These are phyloP conservation scores for Basidioascus undulatus DNA, from an alignment of 768 basidiomycete genomes.

Conservation along the genomic window DNA sequence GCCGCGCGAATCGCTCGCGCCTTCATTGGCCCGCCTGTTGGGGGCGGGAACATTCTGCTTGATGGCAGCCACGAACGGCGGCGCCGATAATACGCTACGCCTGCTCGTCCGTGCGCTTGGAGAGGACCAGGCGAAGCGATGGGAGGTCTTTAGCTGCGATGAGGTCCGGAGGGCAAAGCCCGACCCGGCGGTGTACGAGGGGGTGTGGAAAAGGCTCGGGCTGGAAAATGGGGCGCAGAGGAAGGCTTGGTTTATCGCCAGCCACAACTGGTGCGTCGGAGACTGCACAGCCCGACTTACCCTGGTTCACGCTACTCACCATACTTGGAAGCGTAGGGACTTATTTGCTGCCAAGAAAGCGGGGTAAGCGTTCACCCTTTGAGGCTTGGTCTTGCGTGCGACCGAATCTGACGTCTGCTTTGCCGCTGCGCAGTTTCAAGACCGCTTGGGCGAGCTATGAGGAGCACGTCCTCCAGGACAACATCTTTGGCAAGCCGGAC, in stretches of 20 bases:
- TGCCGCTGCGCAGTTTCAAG: conserved; percentile 2
- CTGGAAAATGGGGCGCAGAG: not conserved
- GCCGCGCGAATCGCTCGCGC: not conserved
- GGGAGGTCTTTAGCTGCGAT: conserved; percentile 6
- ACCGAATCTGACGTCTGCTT: not conserved
- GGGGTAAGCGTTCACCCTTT: conserved; percentile 2
- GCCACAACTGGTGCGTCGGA: conserved; percentile 5
- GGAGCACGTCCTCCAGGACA: not conserved
- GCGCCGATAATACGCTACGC: not conserved
- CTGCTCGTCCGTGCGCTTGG: conserved; percentile 1
- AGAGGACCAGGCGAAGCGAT: not conserved
- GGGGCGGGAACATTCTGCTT: not conserved
- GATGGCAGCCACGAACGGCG: conserved; percentile 6
- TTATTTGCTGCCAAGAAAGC: conserved; percentile 5
- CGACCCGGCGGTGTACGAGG: conserved; percentile 3
- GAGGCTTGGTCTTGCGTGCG: not conserved
- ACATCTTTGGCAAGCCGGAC: conserved; percentile 4
- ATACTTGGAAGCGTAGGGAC: not conserved
- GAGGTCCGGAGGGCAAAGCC: conserved; percentile 5
- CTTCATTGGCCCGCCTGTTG: not conserved
- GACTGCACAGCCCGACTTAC: not conserved
- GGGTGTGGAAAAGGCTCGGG: conserved; percentile 2
- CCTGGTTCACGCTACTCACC: fast-evolving
- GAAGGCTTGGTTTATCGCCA: conserved; percentile 6
- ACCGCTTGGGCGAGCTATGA: conserved; percentile 7